phyloP scores from a whole-genome alignment of 1,139 yeast species.

The Neolecta irregularis region DNA sequence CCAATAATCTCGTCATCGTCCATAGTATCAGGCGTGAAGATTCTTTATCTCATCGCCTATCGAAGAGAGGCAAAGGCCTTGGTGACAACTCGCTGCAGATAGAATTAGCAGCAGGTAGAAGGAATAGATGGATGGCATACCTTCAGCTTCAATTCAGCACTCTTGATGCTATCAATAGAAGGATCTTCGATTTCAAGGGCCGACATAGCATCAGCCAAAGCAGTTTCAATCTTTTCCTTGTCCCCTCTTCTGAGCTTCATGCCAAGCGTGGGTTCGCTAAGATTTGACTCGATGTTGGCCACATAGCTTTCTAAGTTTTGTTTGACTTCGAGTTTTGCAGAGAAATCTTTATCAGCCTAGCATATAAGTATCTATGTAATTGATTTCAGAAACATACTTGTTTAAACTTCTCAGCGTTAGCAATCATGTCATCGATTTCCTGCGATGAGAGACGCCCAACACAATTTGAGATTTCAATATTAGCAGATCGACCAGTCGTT shows the following conservation, averaged over 20 bases:
- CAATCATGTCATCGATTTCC: conserved; percentile 97
- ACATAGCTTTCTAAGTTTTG: conserved; percentile 99
- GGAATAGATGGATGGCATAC: too few relatives aligned
- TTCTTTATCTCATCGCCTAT: too few relatives aligned
- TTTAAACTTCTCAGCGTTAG: conserved; percentile 98
- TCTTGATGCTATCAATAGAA: conserved; percentile 92
- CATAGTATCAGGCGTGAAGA: too few relatives aligned
- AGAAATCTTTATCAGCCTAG: conserved; percentile 97
- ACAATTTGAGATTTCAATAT: conserved; percentile 99
- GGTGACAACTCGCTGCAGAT: conserved; percentile 99
- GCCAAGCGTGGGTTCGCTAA: conserved; percentile 96
- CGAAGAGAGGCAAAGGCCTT: conserved; percentile 99
- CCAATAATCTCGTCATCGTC: too few relatives aligned
- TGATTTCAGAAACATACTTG: too few relatives aligned
- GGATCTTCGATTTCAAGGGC: conserved; percentile 96
- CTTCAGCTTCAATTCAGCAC: conserved; percentile 93
- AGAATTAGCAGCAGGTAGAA: too few relatives aligned
- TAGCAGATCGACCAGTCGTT: conserved; percentile 98
- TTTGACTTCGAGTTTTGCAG: conserved; percentile 98
- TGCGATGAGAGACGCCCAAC: conserved; percentile 97
- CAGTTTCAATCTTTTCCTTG: conserved; percentile 95
- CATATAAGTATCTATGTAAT: too few relatives aligned
- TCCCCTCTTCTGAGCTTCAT: conserved; percentile 97
- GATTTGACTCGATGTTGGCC: conserved; percentile 89
- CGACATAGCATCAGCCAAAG: conserved; percentile 96